Base-by-base conservation (phyloP, 164 flowering plant genomes). In the Stephania cephalantha region DNA sequence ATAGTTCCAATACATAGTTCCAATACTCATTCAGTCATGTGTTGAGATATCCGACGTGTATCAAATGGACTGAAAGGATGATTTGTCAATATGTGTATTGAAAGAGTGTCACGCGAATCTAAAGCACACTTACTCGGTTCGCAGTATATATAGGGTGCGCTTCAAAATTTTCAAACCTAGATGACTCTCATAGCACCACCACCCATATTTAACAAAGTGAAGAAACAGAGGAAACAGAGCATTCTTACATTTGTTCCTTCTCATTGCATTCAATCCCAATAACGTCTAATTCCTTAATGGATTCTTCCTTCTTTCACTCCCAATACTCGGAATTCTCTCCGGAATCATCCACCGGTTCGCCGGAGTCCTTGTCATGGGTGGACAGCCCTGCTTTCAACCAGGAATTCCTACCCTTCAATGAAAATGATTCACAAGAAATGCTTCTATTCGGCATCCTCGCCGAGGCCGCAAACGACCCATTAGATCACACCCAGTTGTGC, bases 351-450 rank as follows among this genome's bases (percentile, higher is more conserved):
- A 73, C 65, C 15, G 78, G 73, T 4, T 81, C 86, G 44, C 72
- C 69, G 0, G 85, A 78, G 3, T 69, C 71, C 30, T 71, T 79
- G 65, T 66, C 79, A 8, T 73, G 79, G 68, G 42, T 35, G 2
- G 78, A 76, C 9, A 68, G 70, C 8, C 6, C 67, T 46, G 48
- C 1, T 55, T 45, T 45, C 73, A 20, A 69, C 3, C 64, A 76
- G 55, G 79, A 78, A 46, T 30, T 72, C 3, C 84, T 89, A 8
- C 90, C 92, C 1, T 89, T 89, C 83, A 82, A 89, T 48, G 87
- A 86, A 71, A 86, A 87, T 68, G 92, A 89, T 76, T 79, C 92
- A 4, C 80, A 85, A 61, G 92, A 89, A 71, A 87, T 89, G 90
- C 79, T 86, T 20, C 85, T 87, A 63, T 76, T 78, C 2, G 85